Evolutionary conservation across 257 asterid species (phyloP).

Genomic region (Rehmannia glutinosa): DNA sequence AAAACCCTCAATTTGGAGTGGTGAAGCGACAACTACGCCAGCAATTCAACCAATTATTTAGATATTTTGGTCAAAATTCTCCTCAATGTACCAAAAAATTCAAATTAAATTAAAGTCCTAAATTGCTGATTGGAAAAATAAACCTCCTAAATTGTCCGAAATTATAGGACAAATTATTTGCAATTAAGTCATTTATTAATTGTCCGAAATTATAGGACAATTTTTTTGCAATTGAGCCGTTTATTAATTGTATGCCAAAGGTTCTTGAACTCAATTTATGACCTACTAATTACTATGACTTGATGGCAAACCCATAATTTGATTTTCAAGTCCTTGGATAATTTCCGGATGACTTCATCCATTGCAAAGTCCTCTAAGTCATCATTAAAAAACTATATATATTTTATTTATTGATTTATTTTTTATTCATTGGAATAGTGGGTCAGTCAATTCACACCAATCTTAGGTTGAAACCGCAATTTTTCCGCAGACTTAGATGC

Average conservation of each 20-base stretch:
- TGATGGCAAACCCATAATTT: background rate
- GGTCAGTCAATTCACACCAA: constrained; percentile 19
- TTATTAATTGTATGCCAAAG: background rate
- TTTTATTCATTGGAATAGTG: constrained; percentile 9
- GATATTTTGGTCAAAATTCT: too few relatives aligned
- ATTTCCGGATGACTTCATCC: background rate
- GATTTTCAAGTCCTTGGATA: background rate
- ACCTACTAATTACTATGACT: background rate
- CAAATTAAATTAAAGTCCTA: too few relatives aligned
- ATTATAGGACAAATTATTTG: too few relatives aligned
- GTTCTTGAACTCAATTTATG: background rate
- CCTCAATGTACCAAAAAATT: too few relatives aligned
- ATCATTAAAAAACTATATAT: too few relatives aligned
- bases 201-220: too few relatives aligned
- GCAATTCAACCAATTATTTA: too few relatives aligned
- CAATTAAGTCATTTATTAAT: too few relatives aligned
- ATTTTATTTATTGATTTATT: background rate
- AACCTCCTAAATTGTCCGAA: too few relatives aligned
- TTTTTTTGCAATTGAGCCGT: background rate
- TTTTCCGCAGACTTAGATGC: constrained; percentile 24
- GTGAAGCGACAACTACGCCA: too few relatives aligned
- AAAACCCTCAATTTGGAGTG: too few relatives aligned
- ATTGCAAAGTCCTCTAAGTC: background rate
- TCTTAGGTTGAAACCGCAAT: background rate
- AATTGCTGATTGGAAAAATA: too few relatives aligned